Evolutionary conservation across 2,329 filamentous ascomycete genomes (phyloP), one percentile per base, ranked within the genome.

Genomic region (Aspergillus sojae): DNA sequence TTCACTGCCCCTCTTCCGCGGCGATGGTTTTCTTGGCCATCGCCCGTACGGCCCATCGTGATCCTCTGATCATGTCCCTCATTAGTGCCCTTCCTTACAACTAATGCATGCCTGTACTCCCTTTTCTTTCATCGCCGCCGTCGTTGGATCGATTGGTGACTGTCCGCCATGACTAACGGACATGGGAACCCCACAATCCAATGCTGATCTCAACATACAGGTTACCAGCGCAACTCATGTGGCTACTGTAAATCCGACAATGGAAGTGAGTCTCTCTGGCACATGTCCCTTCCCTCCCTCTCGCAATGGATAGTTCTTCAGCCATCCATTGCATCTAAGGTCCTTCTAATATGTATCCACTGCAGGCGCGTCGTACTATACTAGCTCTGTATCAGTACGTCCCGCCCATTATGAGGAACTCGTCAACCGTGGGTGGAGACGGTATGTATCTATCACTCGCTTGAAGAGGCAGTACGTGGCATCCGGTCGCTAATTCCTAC

Each of bases 401-500:
- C 77, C 79, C 46, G 75, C 76, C 59, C 80, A 83, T 70, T 84
- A 84, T 74, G 81, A 82, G 66, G 70, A 75, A 32, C 75, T 84
- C 23, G 74, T 83, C 63, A 79, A 83, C 69, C 75, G 79, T 52
- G 82, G 82, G 53, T 84, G 82, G 82, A 77, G 82, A 75, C 76
- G 81, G 80, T 82, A 28, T 10, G 41, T 60, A 53, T 32, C 11
- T 46, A 48, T 58, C 28, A 46, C 41, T 34, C 16, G 28, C 28
- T 36, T 34, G 32, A 41, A 43, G 52, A 26, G 19, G 28, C 16
- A n/a, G 32, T 39, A 55, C 32, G 32, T 55, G 52, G 60, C 41
- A 43, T 21, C 50, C 19, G 36, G n/a, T 48, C 19, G 53, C 65
- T 64, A 55, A 64, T 50, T 19, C 50, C 23, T 52, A 41, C 60